These are phyloP conservation scores for Zostera marina DNA, from an alignment of 116 monocot genomes.

Conservation along the genomic window DNA sequence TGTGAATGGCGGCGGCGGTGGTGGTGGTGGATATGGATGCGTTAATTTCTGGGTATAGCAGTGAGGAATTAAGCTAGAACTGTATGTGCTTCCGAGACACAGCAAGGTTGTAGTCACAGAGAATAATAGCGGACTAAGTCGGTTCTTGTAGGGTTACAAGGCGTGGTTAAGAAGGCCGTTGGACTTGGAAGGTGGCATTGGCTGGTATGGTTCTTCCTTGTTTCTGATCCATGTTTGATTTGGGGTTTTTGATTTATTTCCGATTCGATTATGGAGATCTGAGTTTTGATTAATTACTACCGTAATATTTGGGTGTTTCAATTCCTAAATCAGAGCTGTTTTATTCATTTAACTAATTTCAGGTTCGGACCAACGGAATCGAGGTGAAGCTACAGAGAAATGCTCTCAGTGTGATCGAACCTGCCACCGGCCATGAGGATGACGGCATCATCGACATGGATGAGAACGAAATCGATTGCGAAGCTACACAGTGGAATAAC, in stretches of 20 bases:
- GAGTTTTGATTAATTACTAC: too few relatives aligned
- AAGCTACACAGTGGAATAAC: slow-evolving; percentile 69
- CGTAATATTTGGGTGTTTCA: too few relatives aligned
- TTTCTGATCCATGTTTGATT: too few relatives aligned
- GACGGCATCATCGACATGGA: too few relatives aligned
- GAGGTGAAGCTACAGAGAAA: slow-evolving; percentile 93
- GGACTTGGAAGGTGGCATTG: too few relatives aligned
- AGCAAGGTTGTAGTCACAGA: slow-evolving; percentile 79
- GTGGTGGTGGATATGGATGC: slow-evolving; percentile 8
- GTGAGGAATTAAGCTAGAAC: slow-evolving; percentile 91
- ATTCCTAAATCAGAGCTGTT: too few relatives aligned
- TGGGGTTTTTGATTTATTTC: background rate
- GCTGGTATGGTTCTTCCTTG: too few relatives aligned
- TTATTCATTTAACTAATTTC: slow-evolving; percentile 4
- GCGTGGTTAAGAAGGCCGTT: too few relatives aligned
- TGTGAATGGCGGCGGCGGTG: slow-evolving; percentile 17
- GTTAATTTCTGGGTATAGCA: slow-evolving; percentile 46
- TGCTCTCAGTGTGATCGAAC: slow-evolving; percentile 89
- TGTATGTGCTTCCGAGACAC: slow-evolving; percentile 61
- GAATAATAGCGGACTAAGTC: slow-evolving; percentile 75
- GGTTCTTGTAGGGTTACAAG: slow-evolving; percentile 62
- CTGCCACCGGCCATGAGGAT: slow-evolving; percentile 69
- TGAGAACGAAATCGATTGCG: slow-evolving; percentile 48
- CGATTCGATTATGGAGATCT: too few relatives aligned
- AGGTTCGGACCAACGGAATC: slow-evolving; percentile 93